Percentiles rank a stretch among this genome's conserved stretches.
Conservation (phyloP, 441 rosid species). For the Monsonia emarginata region DNA sequence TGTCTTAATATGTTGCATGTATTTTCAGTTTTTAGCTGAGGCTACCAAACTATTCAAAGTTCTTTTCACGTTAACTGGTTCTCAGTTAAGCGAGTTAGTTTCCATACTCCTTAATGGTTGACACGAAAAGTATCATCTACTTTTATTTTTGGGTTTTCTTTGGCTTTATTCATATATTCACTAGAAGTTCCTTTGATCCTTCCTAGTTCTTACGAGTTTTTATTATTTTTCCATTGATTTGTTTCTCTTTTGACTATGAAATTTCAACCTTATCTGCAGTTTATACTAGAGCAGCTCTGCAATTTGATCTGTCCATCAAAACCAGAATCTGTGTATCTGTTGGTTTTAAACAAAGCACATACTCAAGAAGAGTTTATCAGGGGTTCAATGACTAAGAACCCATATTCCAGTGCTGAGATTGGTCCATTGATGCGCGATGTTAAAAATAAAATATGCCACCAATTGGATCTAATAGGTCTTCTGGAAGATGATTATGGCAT, state of each 20-base stretch:
- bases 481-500: constrained; percentile 96
- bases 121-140: neutral
- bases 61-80: neutral
- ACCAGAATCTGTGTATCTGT: constrained; percentile 74
- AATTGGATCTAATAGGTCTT: constrained; percentile 80
- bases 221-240: neutral
- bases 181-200: neutral
- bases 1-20: neutral
- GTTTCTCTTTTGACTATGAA: constrained; percentile 17
- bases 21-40: neutral
- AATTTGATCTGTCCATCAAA: constrained; percentile 98
- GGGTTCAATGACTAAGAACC: constrained; percentile 99
- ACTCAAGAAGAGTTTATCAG: constrained; percentile 98
- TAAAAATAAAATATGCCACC: constrained; percentile 96
- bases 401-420: constrained; percentile 95
- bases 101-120: neutral
- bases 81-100: neutral
- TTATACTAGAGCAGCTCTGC: constrained; percentile 98
- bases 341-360: constrained; percentile 93
- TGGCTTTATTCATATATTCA: neutral
- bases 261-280: constrained; percentile 52
- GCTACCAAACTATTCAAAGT: neutral
- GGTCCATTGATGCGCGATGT: constrained; percentile 99
- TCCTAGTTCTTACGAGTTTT: neutral
- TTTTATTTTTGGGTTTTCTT: neutral